phyloP scores from a whole-genome alignment of 2,329 filamentous ascomycete genomes.

The Aspergillus pseudotamarii region DNA sequence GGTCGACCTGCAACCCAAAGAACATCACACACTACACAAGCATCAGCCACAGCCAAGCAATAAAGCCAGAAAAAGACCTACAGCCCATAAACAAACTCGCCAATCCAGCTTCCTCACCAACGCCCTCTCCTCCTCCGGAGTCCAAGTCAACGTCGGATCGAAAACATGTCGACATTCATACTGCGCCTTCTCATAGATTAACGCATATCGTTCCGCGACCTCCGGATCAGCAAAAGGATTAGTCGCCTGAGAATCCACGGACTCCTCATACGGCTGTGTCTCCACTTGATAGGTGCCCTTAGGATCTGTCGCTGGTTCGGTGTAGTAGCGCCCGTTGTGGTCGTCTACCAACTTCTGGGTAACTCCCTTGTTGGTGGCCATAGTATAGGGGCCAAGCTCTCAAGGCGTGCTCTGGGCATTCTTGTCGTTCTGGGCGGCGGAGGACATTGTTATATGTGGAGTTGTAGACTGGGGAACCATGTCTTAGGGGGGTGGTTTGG shows the following conservation, averaged over 20 bases:
- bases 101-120: constrained; percentile 29
- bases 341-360: background rate
- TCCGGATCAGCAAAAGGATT: constrained; percentile 54
- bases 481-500: background rate
- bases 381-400: background rate
- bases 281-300: background rate
- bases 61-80: constrained; percentile 17
- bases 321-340: background rate
- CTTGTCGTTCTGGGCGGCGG: background rate
- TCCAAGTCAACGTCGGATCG: constrained; percentile 42
- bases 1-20: constrained; percentile 61
- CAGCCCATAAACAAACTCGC: constrained; percentile 29
- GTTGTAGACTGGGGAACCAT: background rate
- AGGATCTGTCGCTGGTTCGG: background rate
- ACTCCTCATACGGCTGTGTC: background rate
- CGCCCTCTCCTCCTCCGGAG: constrained; percentile 35
- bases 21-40: constrained; percentile 55
- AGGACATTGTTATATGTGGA: background rate
- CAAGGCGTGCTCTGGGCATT: background rate
- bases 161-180: constrained; percentile 50
- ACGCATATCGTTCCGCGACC: constrained; percentile 57
- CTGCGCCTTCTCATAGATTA: constrained; percentile 57
- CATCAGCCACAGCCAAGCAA: background rate
- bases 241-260: background rate
- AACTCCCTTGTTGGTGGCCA: background rate